phyloP scores from a whole-genome alignment of 257 asterid species.

The Lycium barbarum region DNA sequence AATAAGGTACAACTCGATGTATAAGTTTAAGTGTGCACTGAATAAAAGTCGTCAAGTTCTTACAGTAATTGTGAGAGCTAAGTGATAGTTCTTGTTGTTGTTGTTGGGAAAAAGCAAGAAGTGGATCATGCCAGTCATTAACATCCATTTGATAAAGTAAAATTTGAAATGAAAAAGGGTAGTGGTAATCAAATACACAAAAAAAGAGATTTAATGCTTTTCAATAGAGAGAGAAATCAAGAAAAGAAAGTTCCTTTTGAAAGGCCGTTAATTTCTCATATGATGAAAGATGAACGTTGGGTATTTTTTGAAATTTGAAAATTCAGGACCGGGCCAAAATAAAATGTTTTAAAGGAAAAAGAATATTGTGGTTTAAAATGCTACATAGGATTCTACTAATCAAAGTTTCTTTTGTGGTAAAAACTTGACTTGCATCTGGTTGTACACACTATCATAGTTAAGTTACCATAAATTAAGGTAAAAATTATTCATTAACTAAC shows the following conservation, averaged over 20 bases:
- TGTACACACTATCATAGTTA: background rate
- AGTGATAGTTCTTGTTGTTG: slow-evolving; percentile 32
- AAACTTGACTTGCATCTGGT: too few species aligned
- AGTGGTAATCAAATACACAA: slow-evolving; percentile 30
- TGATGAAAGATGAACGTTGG: slow-evolving; percentile 31
- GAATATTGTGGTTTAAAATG: too few species aligned
- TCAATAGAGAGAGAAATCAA: background rate
- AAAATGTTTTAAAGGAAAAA: too few species aligned
- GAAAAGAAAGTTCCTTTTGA: background rate
- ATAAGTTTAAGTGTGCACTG: too few species aligned
- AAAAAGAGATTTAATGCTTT: slow-evolving; percentile 31
- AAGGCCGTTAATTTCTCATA: background rate
- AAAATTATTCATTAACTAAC: background rate
- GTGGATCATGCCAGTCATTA: slow-evolving; percentile 68
- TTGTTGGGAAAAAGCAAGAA: slow-evolving; percentile 64
- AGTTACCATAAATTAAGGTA: background rate
- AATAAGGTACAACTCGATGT: background rate
- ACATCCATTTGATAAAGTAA: slow-evolving; percentile 57
- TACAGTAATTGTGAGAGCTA: slow-evolving; percentile 47
- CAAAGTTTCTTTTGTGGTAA: background rate
- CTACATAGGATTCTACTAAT: background rate
- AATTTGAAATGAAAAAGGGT: slow-evolving; percentile 49
- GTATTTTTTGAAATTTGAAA: slow-evolving; percentile 37
- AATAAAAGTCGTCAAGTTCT: background rate
- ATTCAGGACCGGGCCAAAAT: slow-evolving; percentile 25